phyloP scores from a whole-genome alignment of 2,329 filamentous ascomycete genomes.

The Calonectria crousiana region DNA sequence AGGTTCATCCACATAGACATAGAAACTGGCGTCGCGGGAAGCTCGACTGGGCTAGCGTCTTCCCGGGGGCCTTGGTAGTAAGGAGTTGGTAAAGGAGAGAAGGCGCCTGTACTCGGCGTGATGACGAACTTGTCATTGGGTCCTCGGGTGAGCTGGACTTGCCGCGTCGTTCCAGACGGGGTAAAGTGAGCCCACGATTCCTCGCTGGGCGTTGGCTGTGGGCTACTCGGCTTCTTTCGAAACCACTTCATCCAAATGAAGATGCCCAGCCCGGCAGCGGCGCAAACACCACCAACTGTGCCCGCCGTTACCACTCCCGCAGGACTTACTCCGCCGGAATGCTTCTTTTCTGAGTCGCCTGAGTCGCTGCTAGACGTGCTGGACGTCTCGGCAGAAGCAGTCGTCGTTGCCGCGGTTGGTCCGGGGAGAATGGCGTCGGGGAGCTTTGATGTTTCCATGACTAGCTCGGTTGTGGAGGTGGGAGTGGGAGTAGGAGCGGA shows the following conservation, averaged over 20 bases:
- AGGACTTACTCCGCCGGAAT: constrained; percentile 25
- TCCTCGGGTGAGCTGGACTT: constrained; percentile 37
- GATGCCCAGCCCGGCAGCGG: constrained; percentile 36
- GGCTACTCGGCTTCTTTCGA: constrained; percentile 30
- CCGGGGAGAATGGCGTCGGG: constrained; percentile 21
- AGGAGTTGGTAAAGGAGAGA: constrained; percentile 29
- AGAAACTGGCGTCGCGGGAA: constrained; percentile 44
- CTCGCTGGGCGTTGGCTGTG: background rate
- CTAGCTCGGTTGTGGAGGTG: constrained; percentile 15
- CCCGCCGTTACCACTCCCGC: constrained; percentile 38
- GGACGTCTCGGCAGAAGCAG: constrained; percentile 23
- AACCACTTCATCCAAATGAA: constrained; percentile 44
- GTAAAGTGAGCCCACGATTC: constrained; percentile 39
- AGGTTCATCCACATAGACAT: constrained; percentile 44
- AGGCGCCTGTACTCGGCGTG: constrained; percentile 39
- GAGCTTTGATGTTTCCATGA: constrained; percentile 36
- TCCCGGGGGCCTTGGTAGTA: background rate
- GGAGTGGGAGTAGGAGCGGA: background rate
- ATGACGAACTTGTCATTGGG: constrained; percentile 43
- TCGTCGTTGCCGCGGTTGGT: constrained; percentile 23
- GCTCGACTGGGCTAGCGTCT: constrained; percentile 37
- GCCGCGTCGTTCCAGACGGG: constrained; percentile 31
- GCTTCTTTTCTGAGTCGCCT: constrained; percentile 19
- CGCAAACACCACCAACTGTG: constrained; percentile 42
- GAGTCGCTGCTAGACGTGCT: background rate